Evolutionary conservation across 73 alveolate species (phyloP).

Genomic region (Blepharisma stoltei): DNA sequence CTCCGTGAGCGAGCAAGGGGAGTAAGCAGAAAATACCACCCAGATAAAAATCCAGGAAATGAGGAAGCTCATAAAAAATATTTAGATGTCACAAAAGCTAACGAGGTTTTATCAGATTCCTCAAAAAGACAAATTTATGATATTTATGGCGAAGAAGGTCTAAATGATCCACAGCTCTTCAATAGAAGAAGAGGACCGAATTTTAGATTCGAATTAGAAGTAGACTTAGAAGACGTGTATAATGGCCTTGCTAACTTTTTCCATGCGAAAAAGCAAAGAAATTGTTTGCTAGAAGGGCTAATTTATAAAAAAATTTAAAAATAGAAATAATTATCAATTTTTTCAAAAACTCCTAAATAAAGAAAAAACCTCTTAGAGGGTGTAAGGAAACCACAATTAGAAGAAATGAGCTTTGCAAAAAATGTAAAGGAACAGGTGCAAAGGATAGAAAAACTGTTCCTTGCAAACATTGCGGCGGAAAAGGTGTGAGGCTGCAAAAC

Average conservation of each 20-base stretch:
- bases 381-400: slow-evolving; percentile 67
- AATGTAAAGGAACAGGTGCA: slow-evolving; percentile 97
- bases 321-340: no score
- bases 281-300: no score
- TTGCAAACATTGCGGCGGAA: slow-evolving; percentile 91
- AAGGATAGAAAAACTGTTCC: slow-evolving; percentile 87
- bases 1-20: no score
- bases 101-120: slow-evolving; percentile 85
- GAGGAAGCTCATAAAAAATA: slow-evolving; percentile 72
- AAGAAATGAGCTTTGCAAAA: slow-evolving; percentile 79
- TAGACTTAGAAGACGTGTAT: slow-evolving; percentile 87
- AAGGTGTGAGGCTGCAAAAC: slow-evolving; percentile 76
- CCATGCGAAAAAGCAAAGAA: no score
- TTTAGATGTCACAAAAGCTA: slow-evolving; percentile 75
- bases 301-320: no score
- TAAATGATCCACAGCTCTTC: slow-evolving; percentile 61
- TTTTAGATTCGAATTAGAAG: slow-evolving; percentile 76
- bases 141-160: slow-evolving; percentile 91
- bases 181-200: slow-evolving; percentile 86
- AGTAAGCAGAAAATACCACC: slow-evolving; percentile 80
- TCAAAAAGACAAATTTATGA: slow-evolving; percentile 85
- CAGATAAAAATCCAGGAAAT: slow-evolving; percentile 88
- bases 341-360: no score
- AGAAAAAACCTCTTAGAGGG: no score
- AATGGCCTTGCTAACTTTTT: slow-evolving; percentile 76